Conservation (phyloP, 2,329 filamentous ascomycete genomes). For the Zymoseptoria ardabiliae region DNA sequence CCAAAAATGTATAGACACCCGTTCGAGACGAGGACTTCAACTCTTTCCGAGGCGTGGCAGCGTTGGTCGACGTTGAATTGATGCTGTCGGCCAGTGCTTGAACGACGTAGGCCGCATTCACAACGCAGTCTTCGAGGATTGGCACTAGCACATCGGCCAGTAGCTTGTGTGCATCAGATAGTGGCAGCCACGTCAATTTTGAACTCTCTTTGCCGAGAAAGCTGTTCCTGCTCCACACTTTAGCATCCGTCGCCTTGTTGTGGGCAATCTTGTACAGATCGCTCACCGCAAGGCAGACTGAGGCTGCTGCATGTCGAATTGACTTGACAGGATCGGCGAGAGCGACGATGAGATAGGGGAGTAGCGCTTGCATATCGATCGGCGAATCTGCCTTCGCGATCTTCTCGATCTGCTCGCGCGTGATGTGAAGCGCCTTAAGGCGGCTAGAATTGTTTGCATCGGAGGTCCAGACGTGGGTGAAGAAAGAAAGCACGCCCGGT, state of each 20-base stretch:
- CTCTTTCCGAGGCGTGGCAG: slow-evolving; percentile 26
- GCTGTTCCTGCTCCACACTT: slow-evolving; percentile 48
- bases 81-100: slow-evolving; percentile 56
- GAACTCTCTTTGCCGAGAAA: slow-evolving; percentile 56
- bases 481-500: slow-evolving; percentile 15
- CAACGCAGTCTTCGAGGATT: slow-evolving; percentile 73
- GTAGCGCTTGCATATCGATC: slow-evolving; percentile 61
- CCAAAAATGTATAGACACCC: slow-evolving; percentile 63
- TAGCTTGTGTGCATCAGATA: slow-evolving; percentile 53
- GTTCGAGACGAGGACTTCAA: slow-evolving; percentile 57
- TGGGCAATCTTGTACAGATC: slow-evolving; percentile 9
- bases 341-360: slow-evolving; percentile 74
- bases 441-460: slow-evolving; percentile 7
- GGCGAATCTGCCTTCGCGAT: slow-evolving; percentile 1
- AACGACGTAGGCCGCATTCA: slow-evolving; percentile 66
- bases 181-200: slow-evolving; percentile 50
- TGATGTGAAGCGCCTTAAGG: slow-evolving; percentile 12
- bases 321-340: slow-evolving; percentile 48
- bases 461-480: slow-evolving; percentile 15
- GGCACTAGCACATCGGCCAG: slow-evolving; percentile 63
- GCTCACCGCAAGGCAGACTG: slow-evolving; percentile 9
- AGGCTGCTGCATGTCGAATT: slow-evolving; percentile 36
- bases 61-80: slow-evolving; percentile 33
- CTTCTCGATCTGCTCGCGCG: slow-evolving; percentile 8
- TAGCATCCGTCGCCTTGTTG: slow-evolving; percentile 4